phyloP scores from a whole-genome alignment of 495 filamentous ascomycete genomes.

The Tuber umbilicatum region DNA sequence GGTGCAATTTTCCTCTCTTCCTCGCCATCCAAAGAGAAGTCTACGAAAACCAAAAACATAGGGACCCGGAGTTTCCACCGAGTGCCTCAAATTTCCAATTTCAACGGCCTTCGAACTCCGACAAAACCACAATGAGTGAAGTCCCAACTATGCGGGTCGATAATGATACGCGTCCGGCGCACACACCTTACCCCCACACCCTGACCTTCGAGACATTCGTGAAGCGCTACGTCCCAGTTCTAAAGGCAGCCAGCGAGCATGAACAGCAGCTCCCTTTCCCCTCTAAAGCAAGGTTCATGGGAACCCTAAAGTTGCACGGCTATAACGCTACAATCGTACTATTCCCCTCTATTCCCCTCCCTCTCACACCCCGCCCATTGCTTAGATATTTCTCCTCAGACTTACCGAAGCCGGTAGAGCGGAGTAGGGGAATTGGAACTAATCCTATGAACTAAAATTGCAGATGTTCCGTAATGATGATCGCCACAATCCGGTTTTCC shows the following conservation, averaged over 20 bases:
- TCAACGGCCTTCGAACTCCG: not conserved
- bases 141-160: not conserved
- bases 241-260: constrained; percentile 10
- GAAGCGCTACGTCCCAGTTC: constrained; percentile 23
- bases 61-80: not conserved
- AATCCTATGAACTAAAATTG: not conserved
- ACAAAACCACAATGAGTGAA: not conserved
- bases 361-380: not conserved
- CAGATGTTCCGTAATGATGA: constrained; percentile 27
- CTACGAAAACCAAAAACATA: not conserved
- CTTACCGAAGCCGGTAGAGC: not conserved
- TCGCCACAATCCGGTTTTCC: constrained; percentile 15
- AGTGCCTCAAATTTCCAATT: not conserved
- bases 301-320: constrained; percentile 32
- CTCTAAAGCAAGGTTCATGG: constrained; percentile 26
- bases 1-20: not conserved
- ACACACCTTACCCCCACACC: constrained; percentile 33
- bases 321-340: constrained; percentile 31
- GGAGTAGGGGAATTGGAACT: not conserved
- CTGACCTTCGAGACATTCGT: constrained; percentile 26
- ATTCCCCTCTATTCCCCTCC: not conserved
- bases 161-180: not conserved
- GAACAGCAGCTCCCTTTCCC: constrained; percentile 16
- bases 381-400: not conserved
- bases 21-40: not conserved